A percentile compares a stretch with the other conserved stretches of the same genome.
Conservation (phyloP, 106 monocot genomes). For the Dendrobium officinale region DNA sequence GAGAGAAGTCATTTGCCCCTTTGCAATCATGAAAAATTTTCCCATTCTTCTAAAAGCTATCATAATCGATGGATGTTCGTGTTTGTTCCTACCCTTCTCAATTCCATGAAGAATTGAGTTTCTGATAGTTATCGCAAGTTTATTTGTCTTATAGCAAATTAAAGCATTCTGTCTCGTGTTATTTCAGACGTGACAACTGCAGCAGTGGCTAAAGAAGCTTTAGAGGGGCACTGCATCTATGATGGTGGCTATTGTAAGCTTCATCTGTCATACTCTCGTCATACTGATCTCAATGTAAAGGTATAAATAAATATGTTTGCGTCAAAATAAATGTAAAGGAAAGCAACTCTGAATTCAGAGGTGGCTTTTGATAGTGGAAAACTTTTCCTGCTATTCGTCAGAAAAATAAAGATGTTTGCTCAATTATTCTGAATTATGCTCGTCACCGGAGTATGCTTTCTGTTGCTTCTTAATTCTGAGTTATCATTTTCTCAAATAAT, state of each 20-base stretch:
- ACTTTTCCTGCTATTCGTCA: not conserved
- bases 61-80: not conserved
- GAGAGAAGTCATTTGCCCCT: not conserved
- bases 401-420: not conserved
- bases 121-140: not conserved
- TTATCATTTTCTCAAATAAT: too few species aligned
- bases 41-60: not conserved
- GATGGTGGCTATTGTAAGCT: constrained; percentile 94
- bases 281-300: constrained; percentile 97
- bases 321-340: constrained; percentile 6
- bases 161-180: not conserved
- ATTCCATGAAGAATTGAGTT: not conserved
- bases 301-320: constrained; percentile 33
- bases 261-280: constrained; percentile 95
- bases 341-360: not conserved
- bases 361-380: not conserved
- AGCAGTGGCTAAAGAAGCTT: constrained; percentile 67
- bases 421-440: not conserved
- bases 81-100: not conserved
- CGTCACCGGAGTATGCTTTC: not conserved
- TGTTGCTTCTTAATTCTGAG: not conserved
- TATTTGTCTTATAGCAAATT: not conserved
- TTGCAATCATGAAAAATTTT: not conserved
- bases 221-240: constrained; percentile 90
- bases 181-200: constrained; percentile 56